Evolutionary conservation across 352 stramenopile species (phyloP).

Genomic region (Globisporangium canariense): DNA sequence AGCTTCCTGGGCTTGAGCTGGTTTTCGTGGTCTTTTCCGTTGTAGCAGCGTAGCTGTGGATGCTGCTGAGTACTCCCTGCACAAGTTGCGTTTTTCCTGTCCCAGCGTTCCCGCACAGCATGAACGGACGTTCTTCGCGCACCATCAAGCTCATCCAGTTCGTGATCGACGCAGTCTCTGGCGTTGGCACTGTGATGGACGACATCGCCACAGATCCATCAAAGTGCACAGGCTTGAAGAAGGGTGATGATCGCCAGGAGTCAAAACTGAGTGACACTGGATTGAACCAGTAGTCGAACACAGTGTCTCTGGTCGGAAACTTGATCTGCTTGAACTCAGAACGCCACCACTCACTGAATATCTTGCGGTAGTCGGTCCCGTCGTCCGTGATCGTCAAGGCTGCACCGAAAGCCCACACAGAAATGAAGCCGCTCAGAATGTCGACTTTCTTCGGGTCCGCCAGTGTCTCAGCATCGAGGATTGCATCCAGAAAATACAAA

Average conservation of each 20-base stretch:
- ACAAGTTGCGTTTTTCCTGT: constrained; percentile 95
- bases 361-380: constrained; percentile 90
- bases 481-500: constrained; percentile 89
- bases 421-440: constrained; percentile 90
- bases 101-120: constrained; percentile 91
- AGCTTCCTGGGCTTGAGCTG: constrained; percentile 27
- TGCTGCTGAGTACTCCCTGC: constrained; percentile 68
- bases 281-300: constrained; percentile 98
- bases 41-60: constrained; percentile 35
- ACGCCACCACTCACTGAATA: constrained; percentile 95
- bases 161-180: constrained; percentile 91
- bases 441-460: constrained; percentile 66
- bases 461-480: constrained; percentile 71
- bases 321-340: constrained; percentile 93
- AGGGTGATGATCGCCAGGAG: constrained; percentile 91
- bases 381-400: constrained; percentile 89
- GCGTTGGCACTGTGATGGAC: constrained; percentile 90
- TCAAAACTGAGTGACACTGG: constrained; percentile 88
- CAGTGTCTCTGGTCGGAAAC: constrained; percentile 90
- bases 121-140: constrained; percentile 88
- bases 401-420: constrained; percentile 91
- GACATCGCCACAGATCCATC: constrained; percentile 74
- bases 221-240: constrained; percentile 83
- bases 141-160: constrained; percentile 95
- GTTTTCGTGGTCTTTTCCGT: constrained; percentile 15